These are phyloP conservation scores for Hypoxylon fragiforme DNA, from an alignment of 495 filamentous ascomycete species.

Conservation along the genomic window DNA sequence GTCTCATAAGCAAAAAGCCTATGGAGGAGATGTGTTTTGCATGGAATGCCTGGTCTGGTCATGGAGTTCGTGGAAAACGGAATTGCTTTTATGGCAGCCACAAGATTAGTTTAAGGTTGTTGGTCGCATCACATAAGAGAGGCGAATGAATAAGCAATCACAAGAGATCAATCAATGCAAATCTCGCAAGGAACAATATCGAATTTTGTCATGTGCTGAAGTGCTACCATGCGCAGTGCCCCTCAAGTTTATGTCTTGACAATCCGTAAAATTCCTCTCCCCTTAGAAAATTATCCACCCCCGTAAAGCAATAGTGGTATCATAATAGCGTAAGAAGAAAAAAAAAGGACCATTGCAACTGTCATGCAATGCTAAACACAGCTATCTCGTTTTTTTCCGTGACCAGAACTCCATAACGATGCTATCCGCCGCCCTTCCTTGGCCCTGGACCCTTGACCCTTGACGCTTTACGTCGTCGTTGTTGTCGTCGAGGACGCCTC, in stretches of 20 bases:
- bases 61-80: constrained; percentile 41
- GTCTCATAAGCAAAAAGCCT: constrained; percentile 59
- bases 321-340: constrained; percentile 15
- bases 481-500: constrained; percentile 50
- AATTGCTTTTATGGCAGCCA: constrained; percentile 33
- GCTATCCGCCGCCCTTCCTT: background rate
- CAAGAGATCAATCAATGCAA: constrained; percentile 25
- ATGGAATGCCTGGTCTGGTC: constrained; percentile 31
- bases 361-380: constrained; percentile 11
- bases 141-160: constrained; percentile 25
- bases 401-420: constrained; percentile 29
- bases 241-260: too few species aligned
- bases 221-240: background rate
- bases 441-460: background rate
- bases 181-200: constrained; percentile 18
- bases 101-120: constrained; percentile 24
- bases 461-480: too few species aligned
- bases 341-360: constrained; percentile 13
- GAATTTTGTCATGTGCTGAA: background rate
- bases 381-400: constrained; percentile 7
- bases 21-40: constrained; percentile 25
- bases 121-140: constrained; percentile 33
- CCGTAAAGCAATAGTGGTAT: constrained; percentile 27
- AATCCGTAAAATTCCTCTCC: background rate
- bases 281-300: background rate